Percentiles rank a stretch among this genome's conserved stretches.
Conservation (phyloP, 129 eudicot species). For the Ambrosia trifida region DNA sequence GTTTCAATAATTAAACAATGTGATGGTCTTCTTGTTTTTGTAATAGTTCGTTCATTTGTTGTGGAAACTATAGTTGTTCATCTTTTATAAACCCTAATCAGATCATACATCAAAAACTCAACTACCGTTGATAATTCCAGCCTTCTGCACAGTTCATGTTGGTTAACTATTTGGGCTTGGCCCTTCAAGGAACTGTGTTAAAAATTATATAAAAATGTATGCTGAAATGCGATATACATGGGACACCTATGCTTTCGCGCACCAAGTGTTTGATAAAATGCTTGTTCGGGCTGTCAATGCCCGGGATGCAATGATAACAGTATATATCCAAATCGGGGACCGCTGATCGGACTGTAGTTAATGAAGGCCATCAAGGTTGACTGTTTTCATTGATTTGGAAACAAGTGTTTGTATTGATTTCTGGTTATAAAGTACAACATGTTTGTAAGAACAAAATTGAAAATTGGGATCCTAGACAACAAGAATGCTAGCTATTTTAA, state of each 20-base stretch:
- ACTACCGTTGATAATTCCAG: no score
- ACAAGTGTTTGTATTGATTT: slow-evolving; percentile 24
- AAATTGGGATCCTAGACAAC: slow-evolving; percentile 24
- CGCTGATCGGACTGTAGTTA: no score
- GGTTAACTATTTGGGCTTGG: no score
- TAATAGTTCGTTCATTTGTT: no score
- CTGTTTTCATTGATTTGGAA: slow-evolving; percentile 6
- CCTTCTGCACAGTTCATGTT: no score
- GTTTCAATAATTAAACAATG: no score
- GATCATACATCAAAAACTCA: no score
- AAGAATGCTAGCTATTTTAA: slow-evolving; percentile 32
- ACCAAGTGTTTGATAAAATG: neutral
- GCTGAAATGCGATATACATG: neutral
- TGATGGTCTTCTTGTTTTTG: no score
- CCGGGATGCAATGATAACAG: neutral
- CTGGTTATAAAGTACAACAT: slow-evolving; percentile 21
- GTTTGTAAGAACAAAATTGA: neutral
- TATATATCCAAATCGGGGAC: neutral
- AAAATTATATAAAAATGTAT: no score
- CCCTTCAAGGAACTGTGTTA: slow-evolving; percentile 31
- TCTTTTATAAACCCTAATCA: no score
- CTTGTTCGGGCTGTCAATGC: neutral
- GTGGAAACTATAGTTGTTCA: no score
- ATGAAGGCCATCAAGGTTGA: neutral
- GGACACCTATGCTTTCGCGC: neutral